These are phyloP conservation scores for Fusarium sacchari DNA, from an alignment of 2,329 filamentous ascomycete species.

Conservation along the genomic window DNA sequence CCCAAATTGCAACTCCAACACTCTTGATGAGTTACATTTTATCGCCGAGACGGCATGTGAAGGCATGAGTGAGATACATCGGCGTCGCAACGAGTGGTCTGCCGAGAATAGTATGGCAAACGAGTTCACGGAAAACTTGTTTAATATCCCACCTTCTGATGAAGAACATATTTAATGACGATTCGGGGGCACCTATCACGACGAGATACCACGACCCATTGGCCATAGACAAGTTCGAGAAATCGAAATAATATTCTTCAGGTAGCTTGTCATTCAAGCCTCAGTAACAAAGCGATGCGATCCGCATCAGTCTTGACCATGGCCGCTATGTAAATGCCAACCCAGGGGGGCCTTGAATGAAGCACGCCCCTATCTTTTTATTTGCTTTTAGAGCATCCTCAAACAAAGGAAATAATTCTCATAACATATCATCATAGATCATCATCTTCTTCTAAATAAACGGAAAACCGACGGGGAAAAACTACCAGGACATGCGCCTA, in stretches of 20 bases:
- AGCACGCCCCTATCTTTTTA: constrained; percentile 18
- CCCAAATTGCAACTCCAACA: constrained; percentile 55
- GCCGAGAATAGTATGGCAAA: constrained; percentile 45
- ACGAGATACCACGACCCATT: constrained; percentile 7
- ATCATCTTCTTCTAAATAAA: constrained; percentile 26
- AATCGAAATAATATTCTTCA: constrained; percentile 25
- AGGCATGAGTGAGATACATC: constrained; percentile 57
- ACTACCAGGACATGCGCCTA: constrained; percentile 15
- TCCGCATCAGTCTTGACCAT: constrained; percentile 20
- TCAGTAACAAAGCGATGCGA: constrained; percentile 33
- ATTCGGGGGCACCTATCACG: neutral
- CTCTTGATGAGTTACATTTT: constrained; percentile 56
- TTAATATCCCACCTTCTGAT: constrained; percentile 27
- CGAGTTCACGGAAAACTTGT: constrained; percentile 47
- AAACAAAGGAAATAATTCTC: constrained; percentile 29
- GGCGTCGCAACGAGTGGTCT: constrained; percentile 45
- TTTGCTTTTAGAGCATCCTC: constrained; percentile 18
- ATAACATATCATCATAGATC: constrained; percentile 31
- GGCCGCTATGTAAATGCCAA: constrained; percentile 36
- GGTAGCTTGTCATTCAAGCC: constrained; percentile 37
- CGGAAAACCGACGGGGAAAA: constrained; percentile 1
- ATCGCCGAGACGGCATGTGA: constrained; percentile 57
- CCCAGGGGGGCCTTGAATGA: constrained; percentile 9
- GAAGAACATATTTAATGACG: constrained; percentile 22
- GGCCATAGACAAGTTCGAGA: constrained; percentile 2